Conservation (phyloP, 2,329 filamentous ascomycete species). For the Fusarium ramigenum region DNA sequence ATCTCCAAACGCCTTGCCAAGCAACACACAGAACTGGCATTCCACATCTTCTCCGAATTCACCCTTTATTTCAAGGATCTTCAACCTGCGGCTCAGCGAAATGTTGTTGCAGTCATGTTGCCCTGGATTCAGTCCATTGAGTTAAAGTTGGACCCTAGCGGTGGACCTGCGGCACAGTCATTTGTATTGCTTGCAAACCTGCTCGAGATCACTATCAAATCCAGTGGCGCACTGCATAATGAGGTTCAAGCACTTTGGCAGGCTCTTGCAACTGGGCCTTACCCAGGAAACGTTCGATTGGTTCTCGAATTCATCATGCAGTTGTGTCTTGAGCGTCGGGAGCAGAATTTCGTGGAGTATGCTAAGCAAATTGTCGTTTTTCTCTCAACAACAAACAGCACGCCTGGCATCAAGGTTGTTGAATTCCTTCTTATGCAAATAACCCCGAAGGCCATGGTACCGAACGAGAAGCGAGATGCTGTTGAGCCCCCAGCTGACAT, state of each 20-base stretch:
- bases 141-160: slow-evolving; percentile 89
- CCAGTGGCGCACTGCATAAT: slow-evolving; percentile 87
- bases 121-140: slow-evolving; percentile 98
- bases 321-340: slow-evolving; percentile 89
- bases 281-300: slow-evolving; percentile 92
- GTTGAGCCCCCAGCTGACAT: slow-evolving; percentile 77
- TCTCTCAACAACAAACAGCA: slow-evolving; percentile 78
- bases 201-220: slow-evolving; percentile 95
- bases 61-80: slow-evolving; percentile 92
- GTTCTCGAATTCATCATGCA: slow-evolving; percentile 97
- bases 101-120: slow-evolving; percentile 91
- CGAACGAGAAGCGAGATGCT: slow-evolving; percentile 80
- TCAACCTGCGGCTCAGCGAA: slow-evolving; percentile 83
- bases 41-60: slow-evolving; percentile 95
- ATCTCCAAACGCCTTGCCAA: slow-evolving; percentile 90
- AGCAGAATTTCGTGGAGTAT: slow-evolving; percentile 98
- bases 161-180: slow-evolving; percentile 87
- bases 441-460: slow-evolving; percentile 95
- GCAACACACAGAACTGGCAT: slow-evolving; percentile 88
- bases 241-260: slow-evolving; percentile 99
- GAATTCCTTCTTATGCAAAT: slow-evolving; percentile 94
- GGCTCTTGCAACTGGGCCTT: slow-evolving; percentile 89
- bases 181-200: slow-evolving; percentile 96
- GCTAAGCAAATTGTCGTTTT: slow-evolving; percentile 99
- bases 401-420: slow-evolving; percentile 87